These are phyloP conservation scores for Coleophoma crateriformis DNA, from an alignment of 2,329 filamentous ascomycete species.

Conservation along the genomic window DNA sequence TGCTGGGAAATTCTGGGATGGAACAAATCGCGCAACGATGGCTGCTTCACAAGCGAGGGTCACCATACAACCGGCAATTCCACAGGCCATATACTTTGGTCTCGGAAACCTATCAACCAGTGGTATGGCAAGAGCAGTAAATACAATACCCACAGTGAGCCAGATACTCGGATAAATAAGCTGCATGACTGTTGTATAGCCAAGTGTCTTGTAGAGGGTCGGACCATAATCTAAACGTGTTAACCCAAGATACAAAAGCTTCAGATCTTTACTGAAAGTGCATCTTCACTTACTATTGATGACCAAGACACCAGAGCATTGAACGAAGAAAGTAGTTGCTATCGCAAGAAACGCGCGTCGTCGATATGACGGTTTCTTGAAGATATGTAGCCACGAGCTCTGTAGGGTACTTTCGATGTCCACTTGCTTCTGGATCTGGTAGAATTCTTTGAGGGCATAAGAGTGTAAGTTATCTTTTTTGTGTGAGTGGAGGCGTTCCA, in stretches of 20 bases:
- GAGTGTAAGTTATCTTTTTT: not conserved
- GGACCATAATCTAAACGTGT: constrained; percentile 1
- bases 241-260: not conserved
- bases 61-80: constrained; percentile 1
- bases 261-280: not conserved
- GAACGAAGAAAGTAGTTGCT: not conserved
- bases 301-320: constrained; percentile 2
- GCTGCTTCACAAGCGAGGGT: constrained; percentile 3
- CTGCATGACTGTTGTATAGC: not conserved
- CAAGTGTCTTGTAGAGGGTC: constrained; percentile 2
- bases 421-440: constrained; percentile 7
- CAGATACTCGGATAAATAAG: not conserved
- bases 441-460: constrained; percentile 3
- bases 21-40: not conserved
- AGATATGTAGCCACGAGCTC: not conserved
- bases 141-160: not conserved
- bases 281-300: not conserved
- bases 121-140: not conserved
- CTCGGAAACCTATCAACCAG: constrained; percentile 3
- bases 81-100: not conserved
- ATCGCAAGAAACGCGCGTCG: constrained; percentile 1
- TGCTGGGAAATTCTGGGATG: not conserved
- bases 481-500: constrained; percentile 23
- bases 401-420: constrained; percentile 1
- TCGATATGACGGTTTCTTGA: constrained; percentile 2